Evolutionary conservation across 2,329 filamentous ascomycete species (phyloP), one percentile per base, ranked within the genome.

Genomic region (Setomelanomma holmii): DNA sequence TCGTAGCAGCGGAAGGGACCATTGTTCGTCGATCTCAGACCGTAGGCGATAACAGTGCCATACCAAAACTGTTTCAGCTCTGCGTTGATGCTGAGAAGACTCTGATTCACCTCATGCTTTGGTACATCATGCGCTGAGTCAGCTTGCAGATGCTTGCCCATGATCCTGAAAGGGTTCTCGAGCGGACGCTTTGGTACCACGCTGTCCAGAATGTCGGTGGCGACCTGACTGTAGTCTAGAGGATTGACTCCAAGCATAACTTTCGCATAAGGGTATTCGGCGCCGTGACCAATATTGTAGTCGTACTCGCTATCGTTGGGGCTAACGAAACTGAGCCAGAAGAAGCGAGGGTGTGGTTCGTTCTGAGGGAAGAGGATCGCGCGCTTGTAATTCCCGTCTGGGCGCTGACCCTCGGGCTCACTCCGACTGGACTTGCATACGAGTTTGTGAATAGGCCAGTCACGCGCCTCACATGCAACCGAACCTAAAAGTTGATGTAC

Each of bases 361-460:
- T 33, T 22, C 14, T 4, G 22, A 12, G 27, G 40, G 41, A 51
- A 51, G 11, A 14, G 33, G 6, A 51, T 44, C 10, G 33, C 40
- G 14, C 48, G 48, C 20, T 21, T 19, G 30, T 33, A 39, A 8
- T 40, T 23, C 5, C 6, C 5, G 44, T 35, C 19, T 22, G 40
- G 48, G 17, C 38, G 23, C n/a, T 35, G 10, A 10, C 17, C 41
- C 39, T 10, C 5, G 19, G 39, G 24, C 33, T 51, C 42, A n/a
- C 21, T n/a, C 11, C 22, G 42, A 35, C 57, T 54, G 5, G 24
- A 16, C 38, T 56, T 49, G 58, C 60, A 63, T n/a, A 63, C 38
- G 1, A 56, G 35, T 21, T 57, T 55, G 48, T 63, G 57, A 14
- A 50, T 23, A 2, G 51, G 40, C 60, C 58, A 57, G 55, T 63